A percentile compares a stretch with the other conserved stretches of the same genome.
Evolutionary conservation across 2,329 filamentous ascomycete species (phyloP).

Genomic region (Didymella sp.): DNA sequence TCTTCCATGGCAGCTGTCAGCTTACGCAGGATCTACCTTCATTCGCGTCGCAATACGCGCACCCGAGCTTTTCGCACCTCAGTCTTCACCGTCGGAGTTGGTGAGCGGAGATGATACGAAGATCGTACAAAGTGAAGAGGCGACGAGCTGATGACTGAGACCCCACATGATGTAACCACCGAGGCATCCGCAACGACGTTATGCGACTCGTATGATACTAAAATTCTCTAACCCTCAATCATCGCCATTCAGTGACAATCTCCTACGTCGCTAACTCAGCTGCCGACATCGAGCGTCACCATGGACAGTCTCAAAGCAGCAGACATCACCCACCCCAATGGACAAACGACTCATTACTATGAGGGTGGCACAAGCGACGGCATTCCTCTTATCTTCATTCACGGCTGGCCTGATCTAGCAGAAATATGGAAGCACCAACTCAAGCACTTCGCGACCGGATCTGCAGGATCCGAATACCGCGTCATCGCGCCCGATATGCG

Average conservation of each 20-base stretch:
- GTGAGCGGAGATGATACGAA: background rate
- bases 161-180: slow-evolving; percentile 15
- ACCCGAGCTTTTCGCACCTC: background rate
- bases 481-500: slow-evolving; percentile 42
- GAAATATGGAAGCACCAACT: slow-evolving; percentile 49
- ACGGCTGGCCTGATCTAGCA: slow-evolving; percentile 48
- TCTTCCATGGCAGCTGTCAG: background rate
- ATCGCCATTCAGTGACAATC: background rate
- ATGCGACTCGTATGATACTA: background rate
- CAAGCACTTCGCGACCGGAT: slow-evolving; percentile 37
- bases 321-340: slow-evolving; percentile 31
- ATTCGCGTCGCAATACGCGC: background rate
- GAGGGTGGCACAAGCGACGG: slow-evolving; percentile 32
- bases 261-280: too few species aligned
- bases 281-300: background rate
- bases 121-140: background rate
- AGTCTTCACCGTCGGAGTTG: background rate
- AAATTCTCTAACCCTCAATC: background rate
- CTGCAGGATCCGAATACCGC: slow-evolving; percentile 37
- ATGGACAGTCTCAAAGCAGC: slow-evolving; percentile 27
- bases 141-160: background rate
- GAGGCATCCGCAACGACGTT: background rate
- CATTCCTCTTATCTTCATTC: slow-evolving; percentile 36
- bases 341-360: slow-evolving; percentile 35
- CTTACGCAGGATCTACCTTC: background rate